phyloP scores from a whole-genome alignment of 345 rosid genomes.

The Gossypioides kirkii region DNA sequence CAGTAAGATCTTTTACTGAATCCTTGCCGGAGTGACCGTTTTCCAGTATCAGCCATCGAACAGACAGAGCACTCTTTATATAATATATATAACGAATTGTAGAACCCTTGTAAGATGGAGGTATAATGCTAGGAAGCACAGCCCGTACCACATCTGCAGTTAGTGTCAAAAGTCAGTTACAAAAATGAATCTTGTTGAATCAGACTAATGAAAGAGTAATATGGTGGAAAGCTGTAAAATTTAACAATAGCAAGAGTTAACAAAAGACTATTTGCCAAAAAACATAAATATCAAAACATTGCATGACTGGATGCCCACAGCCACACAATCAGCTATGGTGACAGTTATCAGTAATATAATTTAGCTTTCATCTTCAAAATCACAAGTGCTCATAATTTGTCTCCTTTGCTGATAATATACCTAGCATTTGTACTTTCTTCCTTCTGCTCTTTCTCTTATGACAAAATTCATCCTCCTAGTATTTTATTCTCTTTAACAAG shows the following conservation, averaged over 20 bases:
- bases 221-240: not conserved
- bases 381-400: not conserved
- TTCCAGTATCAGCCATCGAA: constrained; percentile 60
- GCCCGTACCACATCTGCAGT: constrained; percentile 68
- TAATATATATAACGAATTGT: constrained; percentile 84
- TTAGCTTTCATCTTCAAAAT: not conserved
- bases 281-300: not conserved
- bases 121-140: constrained; percentile 64
- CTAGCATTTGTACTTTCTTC: not conserved
- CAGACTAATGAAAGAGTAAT: constrained; percentile 9
- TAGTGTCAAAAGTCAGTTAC: constrained; percentile 5
- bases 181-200: not conserved
- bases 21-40: constrained; percentile 46
- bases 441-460: not conserved
- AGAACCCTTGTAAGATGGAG: constrained; percentile 85
- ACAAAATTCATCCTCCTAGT: not conserved
- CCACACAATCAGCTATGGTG: not conserved
- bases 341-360: not conserved
- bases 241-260: not conserved
- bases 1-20: constrained; percentile 38
- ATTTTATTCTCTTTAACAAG: not conserved
- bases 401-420: constrained; percentile 6
- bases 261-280: not conserved
- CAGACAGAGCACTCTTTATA: constrained; percentile 53
- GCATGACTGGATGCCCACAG: not conserved